These are phyloP conservation scores for Sugiyamaella pinicola DNA, from an alignment of 1,139 yeast species.

Conservation along the genomic window DNA sequence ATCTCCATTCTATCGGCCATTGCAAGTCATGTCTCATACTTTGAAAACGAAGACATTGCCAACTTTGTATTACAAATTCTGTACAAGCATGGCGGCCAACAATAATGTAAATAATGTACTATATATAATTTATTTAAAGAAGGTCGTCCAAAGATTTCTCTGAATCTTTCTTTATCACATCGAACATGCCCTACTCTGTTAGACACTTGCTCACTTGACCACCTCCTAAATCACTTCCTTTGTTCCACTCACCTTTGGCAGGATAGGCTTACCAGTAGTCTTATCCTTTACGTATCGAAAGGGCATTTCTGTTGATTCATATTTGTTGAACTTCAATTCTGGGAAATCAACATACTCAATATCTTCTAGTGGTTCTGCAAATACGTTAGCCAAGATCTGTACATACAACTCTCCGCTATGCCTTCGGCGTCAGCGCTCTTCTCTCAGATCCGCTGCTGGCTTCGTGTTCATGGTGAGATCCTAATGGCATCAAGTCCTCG, in stretches of 20 bases:
- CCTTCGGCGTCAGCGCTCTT: no score
- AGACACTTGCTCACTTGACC: no score
- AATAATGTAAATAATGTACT: constrained; percentile 14
- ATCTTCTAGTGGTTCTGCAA: constrained; percentile 54
- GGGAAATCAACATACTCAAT: constrained; percentile 90
- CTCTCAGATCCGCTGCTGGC: no score
- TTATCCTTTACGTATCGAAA: constrained; percentile 78
- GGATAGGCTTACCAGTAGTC: constrained; percentile 63
- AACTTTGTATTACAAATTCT: constrained; percentile 58
- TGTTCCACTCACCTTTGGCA: constrained; percentile 56
- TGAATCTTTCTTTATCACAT: constrained; percentile 80
- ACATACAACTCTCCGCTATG: no score
- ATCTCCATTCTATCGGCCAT: constrained; percentile 76
- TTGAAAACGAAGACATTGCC: constrained; percentile 84
- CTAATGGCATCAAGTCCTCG: background rate
- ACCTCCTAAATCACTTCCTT: background rate
- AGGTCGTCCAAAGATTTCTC: constrained; percentile 39
- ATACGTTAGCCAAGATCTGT: background rate
- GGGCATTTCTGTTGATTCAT: constrained; percentile 97
- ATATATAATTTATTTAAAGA: constrained; percentile 8
- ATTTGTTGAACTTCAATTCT: constrained; percentile 81
- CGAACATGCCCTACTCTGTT: constrained; percentile 69
- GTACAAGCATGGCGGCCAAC: constrained; percentile 1
- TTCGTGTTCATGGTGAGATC: no score
- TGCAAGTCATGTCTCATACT: constrained; percentile 84